Evolutionary conservation across 1,284 basidiomycete genomes (phyloP), one percentile per base, ranked within the genome.

Genomic region (Fomitopsis betulina): DNA sequence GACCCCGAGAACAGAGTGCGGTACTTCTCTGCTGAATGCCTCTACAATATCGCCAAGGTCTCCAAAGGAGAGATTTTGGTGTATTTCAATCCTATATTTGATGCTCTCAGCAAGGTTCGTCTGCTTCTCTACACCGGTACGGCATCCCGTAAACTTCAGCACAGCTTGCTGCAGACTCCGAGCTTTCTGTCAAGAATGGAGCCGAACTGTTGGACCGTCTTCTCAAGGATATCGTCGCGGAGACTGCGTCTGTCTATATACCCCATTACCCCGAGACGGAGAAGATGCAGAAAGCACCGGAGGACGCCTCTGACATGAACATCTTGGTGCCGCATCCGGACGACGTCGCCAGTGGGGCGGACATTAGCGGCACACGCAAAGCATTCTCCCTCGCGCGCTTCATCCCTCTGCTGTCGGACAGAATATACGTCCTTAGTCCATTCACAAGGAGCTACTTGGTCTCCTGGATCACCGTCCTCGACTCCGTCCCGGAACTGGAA

Each of bases 11-110:
- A 93, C 73, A 86, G 95, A 70, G 94, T 99, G 62, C 85, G 96
- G 52, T 97, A 97, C 74, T 97, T 96, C 78, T 96, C 96, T 6
- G 96, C 95, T 60, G 96, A 99, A 72, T 96, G 94, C 70, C 79
- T 99, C 68, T 99, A 99, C 79, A 99, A 99, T 76, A 97, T 99
- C 58, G 91, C 92, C 37, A 98, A 99, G 75, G 96, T 98, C 7
- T 97, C 95, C 57, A 98, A 98, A 71, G 96, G 96, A 38, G 96
- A 98, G 75, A 91, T 98, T 42, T 77, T 99, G 61, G 87, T 98
- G 21, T 98, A 96, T 73, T 99, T 99, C 76, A 99, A 99, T 70
- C 93, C 96, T 60, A 94, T 98, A 58, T 99, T 99, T 68, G 97
- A 99, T 73, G 91, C 94, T 1, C 81, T 99, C 61, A 95, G 93